Conservation (phyloP, 495 filamentous ascomycete species). For the Tirmania nivea region DNA sequence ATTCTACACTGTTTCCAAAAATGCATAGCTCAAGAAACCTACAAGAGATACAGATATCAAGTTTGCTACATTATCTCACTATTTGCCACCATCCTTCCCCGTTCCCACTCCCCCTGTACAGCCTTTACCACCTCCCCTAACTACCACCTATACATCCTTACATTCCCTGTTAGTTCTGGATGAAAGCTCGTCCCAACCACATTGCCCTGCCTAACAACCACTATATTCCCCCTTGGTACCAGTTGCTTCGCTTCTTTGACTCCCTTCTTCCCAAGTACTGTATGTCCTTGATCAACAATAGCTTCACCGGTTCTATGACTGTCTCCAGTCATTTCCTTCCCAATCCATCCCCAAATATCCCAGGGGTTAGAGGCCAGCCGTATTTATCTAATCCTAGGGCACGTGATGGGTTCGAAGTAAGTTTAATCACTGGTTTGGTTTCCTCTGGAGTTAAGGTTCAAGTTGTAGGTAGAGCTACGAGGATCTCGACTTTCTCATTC, state of each 20-base stretch:
- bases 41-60: too few relatives aligned
- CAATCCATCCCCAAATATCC: not conserved
- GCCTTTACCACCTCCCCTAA: constrained; percentile 39
- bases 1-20: too few relatives aligned
- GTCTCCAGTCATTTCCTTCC: constrained; percentile 13
- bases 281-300: not conserved
- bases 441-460: not conserved
- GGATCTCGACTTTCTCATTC: constrained; percentile 28
- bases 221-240: constrained; percentile 42
- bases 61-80: not conserved
- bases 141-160: constrained; percentile 90
- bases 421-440: not conserved
- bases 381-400: not conserved
- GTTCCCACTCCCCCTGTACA: constrained; percentile 15
- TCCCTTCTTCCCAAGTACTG: not conserved
- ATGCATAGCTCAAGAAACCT: too few relatives aligned
- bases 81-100: not conserved
- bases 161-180: constrained; percentile 77
- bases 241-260: not conserved
- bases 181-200: constrained; percentile 95
- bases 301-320: constrained; percentile 25
- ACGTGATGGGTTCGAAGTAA: not conserved
- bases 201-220: constrained; percentile 81
- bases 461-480: constrained; percentile 27
- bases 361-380: not conserved